Percentiles rank a stretch among this genome's conserved stretches.
phyloP scores from a whole-genome alignment of 768 basidiomycete species.

The Mycena olivaceomarginata region DNA sequence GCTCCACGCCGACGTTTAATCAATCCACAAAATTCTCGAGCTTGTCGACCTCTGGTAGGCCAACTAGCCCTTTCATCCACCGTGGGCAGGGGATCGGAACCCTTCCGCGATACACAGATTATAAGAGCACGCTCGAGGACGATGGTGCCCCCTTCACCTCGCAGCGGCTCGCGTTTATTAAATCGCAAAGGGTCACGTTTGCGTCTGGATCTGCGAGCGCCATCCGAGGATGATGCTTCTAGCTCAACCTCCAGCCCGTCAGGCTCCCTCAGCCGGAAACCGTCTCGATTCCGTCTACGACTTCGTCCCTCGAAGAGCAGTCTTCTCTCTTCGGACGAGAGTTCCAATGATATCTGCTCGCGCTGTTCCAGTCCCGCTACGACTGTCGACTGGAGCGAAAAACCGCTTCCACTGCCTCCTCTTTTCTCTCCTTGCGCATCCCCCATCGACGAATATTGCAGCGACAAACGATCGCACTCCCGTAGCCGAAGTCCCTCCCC shows the following conservation, averaged over 20 bases:
- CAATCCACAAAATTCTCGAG: constrained; percentile 35
- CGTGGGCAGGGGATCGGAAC: constrained; percentile 24
- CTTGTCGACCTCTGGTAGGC: background rate
- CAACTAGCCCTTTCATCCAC: constrained; percentile 16
- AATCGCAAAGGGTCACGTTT: background rate
- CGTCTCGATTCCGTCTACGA: constrained; percentile 25
- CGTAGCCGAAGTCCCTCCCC: background rate
- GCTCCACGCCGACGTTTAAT: constrained; percentile 35
- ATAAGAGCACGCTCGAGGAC: background rate
- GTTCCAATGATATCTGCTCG: constrained; percentile 19
- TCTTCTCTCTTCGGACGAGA: constrained; percentile 28
- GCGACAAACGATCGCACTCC: background rate
- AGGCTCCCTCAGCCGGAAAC: constrained; percentile 10
- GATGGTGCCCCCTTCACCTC: background rate
- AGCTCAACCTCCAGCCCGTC: background rate
- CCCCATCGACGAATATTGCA: constrained; percentile 21
- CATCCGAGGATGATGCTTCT: background rate
- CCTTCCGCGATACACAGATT: constrained; percentile 24
- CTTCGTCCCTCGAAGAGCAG: constrained; percentile 13
- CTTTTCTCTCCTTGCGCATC: constrained; percentile 28
- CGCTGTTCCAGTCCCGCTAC: constrained; percentile 25
- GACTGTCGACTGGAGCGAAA: background rate
- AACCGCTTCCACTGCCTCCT: constrained; percentile 26
- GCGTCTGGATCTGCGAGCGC: background rate
- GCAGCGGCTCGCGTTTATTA: background rate